These are phyloP conservation scores for Ceriops decandra DNA, from an alignment of 345 rosid species.

Conservation along the genomic window DNA sequence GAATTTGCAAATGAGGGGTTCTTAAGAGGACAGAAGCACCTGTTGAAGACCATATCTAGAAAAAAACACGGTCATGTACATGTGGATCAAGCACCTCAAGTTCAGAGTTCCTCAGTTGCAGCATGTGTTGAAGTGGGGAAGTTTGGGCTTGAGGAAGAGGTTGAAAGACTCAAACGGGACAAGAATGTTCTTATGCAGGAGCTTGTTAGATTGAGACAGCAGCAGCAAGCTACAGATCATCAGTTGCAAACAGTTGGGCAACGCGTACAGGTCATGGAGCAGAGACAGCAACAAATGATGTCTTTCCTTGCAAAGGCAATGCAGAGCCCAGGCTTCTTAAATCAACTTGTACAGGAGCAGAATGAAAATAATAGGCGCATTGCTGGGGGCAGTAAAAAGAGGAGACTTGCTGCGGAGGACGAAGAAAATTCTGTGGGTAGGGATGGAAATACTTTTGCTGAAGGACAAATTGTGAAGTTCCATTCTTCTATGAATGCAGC, in stretches of 20 bases:
- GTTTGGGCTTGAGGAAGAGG: conserved; percentile 92
- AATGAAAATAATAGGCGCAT: conserved; percentile 69
- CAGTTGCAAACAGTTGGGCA: conserved; percentile 81
- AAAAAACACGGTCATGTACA: conserved; percentile 70
- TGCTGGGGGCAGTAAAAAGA: conserved; percentile 21
- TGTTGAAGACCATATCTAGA: conserved; percentile 63
- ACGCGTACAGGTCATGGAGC: conserved; percentile 94
- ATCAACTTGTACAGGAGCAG: conserved; percentile 92
- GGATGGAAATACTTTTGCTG: not conserved
- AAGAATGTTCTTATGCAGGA: conserved; percentile 98
- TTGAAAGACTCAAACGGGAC: conserved; percentile 92
- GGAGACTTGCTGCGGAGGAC: conserved; percentile 27
- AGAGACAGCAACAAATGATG: conserved; percentile 96
- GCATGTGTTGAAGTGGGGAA: conserved; percentile 95
- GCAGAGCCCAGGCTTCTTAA: conserved; percentile 88
- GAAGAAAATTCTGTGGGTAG: conserved; percentile 16
- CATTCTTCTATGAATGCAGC: conserved; percentile 35
- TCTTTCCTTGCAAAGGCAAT: conserved; percentile 93
- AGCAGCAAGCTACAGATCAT: conserved; percentile 83
- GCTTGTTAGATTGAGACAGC: conserved; percentile 83
- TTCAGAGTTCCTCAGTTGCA: conserved; percentile 58
- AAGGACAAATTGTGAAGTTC: conserved; percentile 28
- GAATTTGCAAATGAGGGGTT: conserved; percentile 95
- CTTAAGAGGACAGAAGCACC: conserved; percentile 80
- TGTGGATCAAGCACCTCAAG: conserved; percentile 57